phyloP scores from a whole-genome alignment of 2,329 filamentous ascomycete genomes.

The Alternaria sp. region DNA sequence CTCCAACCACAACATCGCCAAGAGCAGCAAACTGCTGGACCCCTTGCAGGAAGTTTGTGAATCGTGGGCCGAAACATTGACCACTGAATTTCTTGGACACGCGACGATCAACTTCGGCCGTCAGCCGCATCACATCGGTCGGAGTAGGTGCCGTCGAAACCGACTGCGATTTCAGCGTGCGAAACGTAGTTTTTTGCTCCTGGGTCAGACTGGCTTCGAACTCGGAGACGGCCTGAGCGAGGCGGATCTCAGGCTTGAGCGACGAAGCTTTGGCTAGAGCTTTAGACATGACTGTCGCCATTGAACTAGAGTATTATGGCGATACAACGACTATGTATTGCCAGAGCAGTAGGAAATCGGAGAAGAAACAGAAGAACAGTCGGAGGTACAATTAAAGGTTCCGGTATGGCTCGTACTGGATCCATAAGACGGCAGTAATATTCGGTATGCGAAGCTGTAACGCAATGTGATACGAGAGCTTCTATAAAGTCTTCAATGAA shows the following conservation, averaged over 20 bases:
- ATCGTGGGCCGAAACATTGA: slow-evolving; percentile 53
- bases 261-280: slow-evolving; percentile 8
- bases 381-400: too few species aligned
- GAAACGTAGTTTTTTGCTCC: slow-evolving; percentile 17
- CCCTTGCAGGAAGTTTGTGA: slow-evolving; percentile 53
- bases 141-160: background rate
- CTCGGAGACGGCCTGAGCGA: slow-evolving; percentile 20
- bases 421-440: too few species aligned
- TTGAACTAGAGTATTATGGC: too few species aligned
- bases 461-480: too few species aligned
- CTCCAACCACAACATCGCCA: slow-evolving; percentile 54
- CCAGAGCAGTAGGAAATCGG: too few species aligned
- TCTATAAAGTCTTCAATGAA: too few species aligned
- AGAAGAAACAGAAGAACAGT: too few species aligned
- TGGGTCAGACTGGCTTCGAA: slow-evolving; percentile 18
- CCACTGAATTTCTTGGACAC: slow-evolving; percentile 19
- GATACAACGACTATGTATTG: too few species aligned
- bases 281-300: slow-evolving; percentile 5
- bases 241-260: slow-evolving; percentile 23
- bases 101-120: slow-evolving; percentile 50
- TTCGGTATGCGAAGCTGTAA: too few species aligned
- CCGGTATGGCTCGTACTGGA: too few species aligned
- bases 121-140: slow-evolving; percentile 38
- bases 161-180: slow-evolving; percentile 1
- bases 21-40: slow-evolving; percentile 56